These are phyloP conservation scores for Teratosphaeria epicoccoides DNA, from an alignment of 2,329 filamentous ascomycete genomes.

Conservation along the genomic window DNA sequence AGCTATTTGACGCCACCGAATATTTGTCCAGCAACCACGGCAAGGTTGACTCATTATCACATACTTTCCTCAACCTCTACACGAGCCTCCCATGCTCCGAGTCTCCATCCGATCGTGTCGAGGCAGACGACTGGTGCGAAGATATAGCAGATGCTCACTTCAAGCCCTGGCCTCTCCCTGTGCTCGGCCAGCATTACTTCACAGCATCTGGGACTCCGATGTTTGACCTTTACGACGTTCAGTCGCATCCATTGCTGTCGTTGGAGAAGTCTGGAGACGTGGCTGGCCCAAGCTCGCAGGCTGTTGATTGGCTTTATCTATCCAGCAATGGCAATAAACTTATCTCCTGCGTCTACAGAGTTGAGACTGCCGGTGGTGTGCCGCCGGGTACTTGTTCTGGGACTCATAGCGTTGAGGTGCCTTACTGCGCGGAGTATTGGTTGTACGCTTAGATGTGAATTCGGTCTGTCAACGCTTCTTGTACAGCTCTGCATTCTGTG, in stretches of 20 bases:
- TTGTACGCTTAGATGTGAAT: constrained; percentile 25
- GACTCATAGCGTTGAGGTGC: constrained; percentile 25
- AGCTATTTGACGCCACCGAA: constrained; percentile 35
- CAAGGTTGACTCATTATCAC: constrained; percentile 1
- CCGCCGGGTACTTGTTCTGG: constrained; percentile 31
- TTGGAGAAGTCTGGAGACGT: constrained; percentile 41
- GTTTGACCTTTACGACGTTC: constrained; percentile 45
- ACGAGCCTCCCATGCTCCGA: constrained; percentile 2
- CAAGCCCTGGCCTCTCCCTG: background rate
- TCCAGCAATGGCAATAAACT: constrained; percentile 29
- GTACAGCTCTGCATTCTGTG: background rate
- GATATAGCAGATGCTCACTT: background rate
- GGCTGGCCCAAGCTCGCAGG: constrained; percentile 40
- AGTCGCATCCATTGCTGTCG: constrained; percentile 26
- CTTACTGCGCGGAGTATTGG: constrained; percentile 41
- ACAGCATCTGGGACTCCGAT: constrained; percentile 43
- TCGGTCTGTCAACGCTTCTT: background rate
- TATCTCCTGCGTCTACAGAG: constrained; percentile 37
- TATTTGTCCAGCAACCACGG: constrained; percentile 3
- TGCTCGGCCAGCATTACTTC: constrained; percentile 57
- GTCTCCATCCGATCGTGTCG: background rate
- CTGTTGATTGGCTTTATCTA: constrained; percentile 39
- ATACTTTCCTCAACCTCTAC: constrained; percentile 1
- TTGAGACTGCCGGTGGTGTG: constrained; percentile 38
- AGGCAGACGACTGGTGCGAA: constrained; percentile 1